A percentile compares a stretch with the other conserved stretches of the same genome.
Conservation (phyloP, 192 early-diverging fungal species). For the Spinellus fusiger region DNA sequence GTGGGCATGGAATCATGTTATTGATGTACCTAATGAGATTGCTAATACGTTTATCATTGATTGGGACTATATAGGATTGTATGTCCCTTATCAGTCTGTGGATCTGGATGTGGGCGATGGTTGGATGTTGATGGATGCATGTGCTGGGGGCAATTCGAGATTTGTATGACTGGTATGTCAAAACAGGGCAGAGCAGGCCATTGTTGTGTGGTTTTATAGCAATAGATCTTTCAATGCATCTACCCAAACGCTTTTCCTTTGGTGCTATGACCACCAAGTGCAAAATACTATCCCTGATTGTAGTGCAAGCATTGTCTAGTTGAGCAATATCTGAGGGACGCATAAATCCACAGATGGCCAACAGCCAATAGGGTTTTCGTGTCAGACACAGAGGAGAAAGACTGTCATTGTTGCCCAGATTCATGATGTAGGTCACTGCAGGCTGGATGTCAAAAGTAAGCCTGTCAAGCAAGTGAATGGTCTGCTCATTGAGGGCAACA, state of each 20-base stretch:
- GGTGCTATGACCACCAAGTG: background rate
- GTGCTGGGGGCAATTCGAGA: background rate
- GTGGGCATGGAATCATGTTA: background rate
- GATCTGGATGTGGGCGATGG: background rate
- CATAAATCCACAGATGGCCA: background rate
- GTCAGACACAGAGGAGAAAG: background rate
- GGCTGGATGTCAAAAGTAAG: background rate
- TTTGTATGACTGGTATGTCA: background rate
- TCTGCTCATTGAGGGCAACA: background rate
- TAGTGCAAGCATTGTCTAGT: background rate
- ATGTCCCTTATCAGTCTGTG: background rate
- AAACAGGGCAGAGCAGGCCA: background rate
- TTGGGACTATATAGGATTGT: background rate
- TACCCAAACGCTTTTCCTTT: background rate
- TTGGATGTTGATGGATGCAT: background rate
- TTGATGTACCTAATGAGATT: background rate
- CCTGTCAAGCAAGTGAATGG: background rate
- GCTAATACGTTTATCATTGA: background rate
- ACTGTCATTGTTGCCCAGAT: background rate
- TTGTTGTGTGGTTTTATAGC: background rate
- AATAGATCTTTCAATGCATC: background rate
- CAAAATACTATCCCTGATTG: accelerated
- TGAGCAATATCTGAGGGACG: background rate
- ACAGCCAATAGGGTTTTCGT: background rate
- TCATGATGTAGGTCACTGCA: background rate